phyloP scores from a whole-genome alignment of 31 red algal genomes.

The Porphyra umbilicalis region DNA sequence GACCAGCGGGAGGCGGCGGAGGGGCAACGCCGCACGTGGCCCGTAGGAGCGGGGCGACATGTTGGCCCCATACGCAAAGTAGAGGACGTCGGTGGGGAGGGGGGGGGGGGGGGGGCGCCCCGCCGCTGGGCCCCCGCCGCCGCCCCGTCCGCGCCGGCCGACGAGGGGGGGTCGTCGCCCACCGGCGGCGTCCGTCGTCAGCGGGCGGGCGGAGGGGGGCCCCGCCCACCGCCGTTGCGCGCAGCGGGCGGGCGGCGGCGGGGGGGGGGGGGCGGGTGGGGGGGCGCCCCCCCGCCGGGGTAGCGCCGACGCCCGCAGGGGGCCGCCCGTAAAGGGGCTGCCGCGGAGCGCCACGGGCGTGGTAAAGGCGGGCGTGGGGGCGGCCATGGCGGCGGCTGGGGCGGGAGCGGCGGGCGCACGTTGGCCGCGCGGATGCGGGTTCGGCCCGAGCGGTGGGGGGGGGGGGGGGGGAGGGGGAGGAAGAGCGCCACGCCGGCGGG shows the following conservation, averaged over 20 bases:
- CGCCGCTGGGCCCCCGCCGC: too few species aligned
- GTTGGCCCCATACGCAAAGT: conserved; percentile 97
- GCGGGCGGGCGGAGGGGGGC: background rate
- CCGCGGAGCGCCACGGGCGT: background rate
- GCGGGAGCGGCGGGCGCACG: background rate
- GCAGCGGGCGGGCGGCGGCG: background rate
- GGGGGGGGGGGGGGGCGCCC: background rate
- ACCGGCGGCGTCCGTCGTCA: background rate
- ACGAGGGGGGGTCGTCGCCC: background rate
- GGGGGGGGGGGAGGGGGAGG: too few species aligned
- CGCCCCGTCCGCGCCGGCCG: background rate
- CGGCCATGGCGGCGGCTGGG: background rate
- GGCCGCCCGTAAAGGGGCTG: background rate
- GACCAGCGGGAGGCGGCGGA: conserved; percentile 23
- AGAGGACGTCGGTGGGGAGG: conserved; percentile 26
- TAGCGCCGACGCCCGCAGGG: background rate
- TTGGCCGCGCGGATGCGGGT: too few species aligned
- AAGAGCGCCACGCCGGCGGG: too few species aligned
- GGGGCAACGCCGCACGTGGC: conserved; percentile 14
- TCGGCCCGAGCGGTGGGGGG: too few species aligned
- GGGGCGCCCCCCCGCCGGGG: background rate
- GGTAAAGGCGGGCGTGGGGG: background rate
- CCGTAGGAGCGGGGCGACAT: conserved; percentile 68
- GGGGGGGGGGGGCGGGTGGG: background rate
- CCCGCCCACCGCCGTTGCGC: background rate